A percentile compares a stretch with the other conserved stretches of the same genome.
Evolutionary conservation across 768 basidiomycete genomes (phyloP).

Genomic region (Piloderma croceum): DNA sequence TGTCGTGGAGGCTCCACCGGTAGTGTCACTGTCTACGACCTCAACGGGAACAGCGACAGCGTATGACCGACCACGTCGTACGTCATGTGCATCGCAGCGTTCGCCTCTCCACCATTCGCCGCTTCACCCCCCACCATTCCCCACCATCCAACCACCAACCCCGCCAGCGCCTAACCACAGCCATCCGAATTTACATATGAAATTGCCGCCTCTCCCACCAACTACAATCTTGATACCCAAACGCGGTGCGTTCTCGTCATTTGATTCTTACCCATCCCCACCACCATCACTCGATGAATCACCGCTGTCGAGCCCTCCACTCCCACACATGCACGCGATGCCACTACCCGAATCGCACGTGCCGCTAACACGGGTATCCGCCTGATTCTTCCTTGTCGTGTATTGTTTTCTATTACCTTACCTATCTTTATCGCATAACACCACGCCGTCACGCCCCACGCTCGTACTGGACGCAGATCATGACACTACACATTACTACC

Average conservation of each 20-base stretch:
- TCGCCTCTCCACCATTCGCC: slow-evolving; percentile 19
- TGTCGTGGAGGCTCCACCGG: slow-evolving; percentile 20
- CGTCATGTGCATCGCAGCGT: slow-evolving; percentile 22
- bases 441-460: too few species aligned
- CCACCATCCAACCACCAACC: slow-evolving; percentile 11
- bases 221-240: too few species aligned
- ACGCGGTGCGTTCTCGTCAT: too few species aligned
- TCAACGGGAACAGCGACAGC: slow-evolving; percentile 31
- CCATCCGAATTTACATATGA: slow-evolving; percentile 17
- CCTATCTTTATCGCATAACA: too few species aligned
- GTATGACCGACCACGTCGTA: slow-evolving; percentile 33
- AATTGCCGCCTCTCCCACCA: slow-evolving; percentile 23
- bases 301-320: slow-evolving; percentile 16
- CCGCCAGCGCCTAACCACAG: slow-evolving; percentile 13
- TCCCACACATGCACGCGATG: too few species aligned
- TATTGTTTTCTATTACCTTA: too few species aligned
- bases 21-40: slow-evolving; percentile 26
- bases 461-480: too few species aligned
- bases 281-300: slow-evolving; percentile 43
- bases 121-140: slow-evolving; percentile 6
- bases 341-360: too few species aligned
- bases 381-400: too few species aligned
- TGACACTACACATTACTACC: too few species aligned
- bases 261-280: slow-evolving; percentile 48
- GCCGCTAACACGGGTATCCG: too few species aligned